Conservation (phyloP, 1,284 basidiomycete species). For the Malassezia vespertilionis region DNA sequence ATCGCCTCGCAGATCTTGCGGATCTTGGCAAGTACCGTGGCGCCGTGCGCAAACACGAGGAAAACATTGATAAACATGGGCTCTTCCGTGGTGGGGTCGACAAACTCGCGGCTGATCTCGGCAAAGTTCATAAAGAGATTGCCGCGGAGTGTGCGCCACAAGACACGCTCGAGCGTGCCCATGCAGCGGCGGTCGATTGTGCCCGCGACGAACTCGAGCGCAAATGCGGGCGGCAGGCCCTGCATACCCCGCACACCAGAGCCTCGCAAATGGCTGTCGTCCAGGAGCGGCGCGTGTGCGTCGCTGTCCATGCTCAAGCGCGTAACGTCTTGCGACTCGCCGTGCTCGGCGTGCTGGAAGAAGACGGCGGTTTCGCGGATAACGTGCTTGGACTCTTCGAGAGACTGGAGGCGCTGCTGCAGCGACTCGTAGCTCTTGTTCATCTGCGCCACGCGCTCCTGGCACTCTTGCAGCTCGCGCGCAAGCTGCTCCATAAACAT, state of each 20-base stretch:
- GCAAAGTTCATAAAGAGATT: constrained; percentile 98
- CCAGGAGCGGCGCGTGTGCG: constrained; percentile 72
- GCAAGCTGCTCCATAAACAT: constrained; percentile 90
- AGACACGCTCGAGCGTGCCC: constrained; percentile 87
- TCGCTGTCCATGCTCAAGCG: constrained; percentile 66
- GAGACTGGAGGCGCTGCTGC: constrained; percentile 72
- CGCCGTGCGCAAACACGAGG: constrained; percentile 97
- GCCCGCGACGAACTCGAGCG: constrained; percentile 81
- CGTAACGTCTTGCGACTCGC: constrained; percentile 67
- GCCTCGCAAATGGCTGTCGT: constrained; percentile 57
- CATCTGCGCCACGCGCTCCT: constrained; percentile 76
- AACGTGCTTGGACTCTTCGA: constrained; percentile 81
- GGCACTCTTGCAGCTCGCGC: constrained; percentile 74
- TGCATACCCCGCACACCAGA: constrained; percentile 36
- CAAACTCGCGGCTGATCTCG: constrained; percentile 85
- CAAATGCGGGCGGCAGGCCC: constrained; percentile 52
- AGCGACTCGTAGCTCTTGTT: constrained; percentile 84
- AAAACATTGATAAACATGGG: constrained; percentile 75
- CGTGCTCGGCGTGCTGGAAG: constrained; percentile 78
- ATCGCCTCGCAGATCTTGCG: constrained; percentile 96
- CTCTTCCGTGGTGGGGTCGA: constrained; percentile 62
- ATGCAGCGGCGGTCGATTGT: constrained; percentile 87
- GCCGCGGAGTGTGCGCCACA: constrained; percentile 94
- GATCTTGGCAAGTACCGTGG: constrained; percentile 85
- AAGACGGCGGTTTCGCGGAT: constrained; percentile 90